Conservation (phyloP, 805 yeast species). For the Saccharomycopsis selenospora region DNA sequence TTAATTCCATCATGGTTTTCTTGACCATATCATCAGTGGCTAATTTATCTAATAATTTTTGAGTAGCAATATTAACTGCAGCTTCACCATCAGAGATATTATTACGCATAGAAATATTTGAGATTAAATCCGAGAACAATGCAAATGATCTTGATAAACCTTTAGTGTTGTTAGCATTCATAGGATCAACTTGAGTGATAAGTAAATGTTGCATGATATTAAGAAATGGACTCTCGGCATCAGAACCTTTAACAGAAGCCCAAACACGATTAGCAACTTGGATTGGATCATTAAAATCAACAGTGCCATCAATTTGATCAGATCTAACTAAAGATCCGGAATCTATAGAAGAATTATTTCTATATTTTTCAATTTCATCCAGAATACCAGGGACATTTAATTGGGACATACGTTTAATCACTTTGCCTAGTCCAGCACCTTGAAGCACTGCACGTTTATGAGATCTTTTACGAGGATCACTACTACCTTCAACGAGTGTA, state of each 20-base stretch:
- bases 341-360: constrained; percentile 17
- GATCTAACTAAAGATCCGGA: constrained; percentile 22
- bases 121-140: constrained; percentile 47
- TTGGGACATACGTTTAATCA: constrained; percentile 31
- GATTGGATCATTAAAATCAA: constrained; percentile 64
- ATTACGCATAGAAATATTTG: constrained; percentile 40
- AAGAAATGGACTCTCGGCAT: constrained; percentile 50
- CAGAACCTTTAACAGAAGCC: constrained; percentile 48
- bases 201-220: constrained; percentile 63
- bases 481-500: constrained; percentile 45
- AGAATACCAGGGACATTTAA: constrained; percentile 34
- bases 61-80: constrained; percentile 59
- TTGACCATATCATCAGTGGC: constrained; percentile 73
- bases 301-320: constrained; percentile 37
- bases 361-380: constrained; percentile 24
- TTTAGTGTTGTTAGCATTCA: constrained; percentile 38
- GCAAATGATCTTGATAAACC: constrained; percentile 46
- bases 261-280: constrained; percentile 57
- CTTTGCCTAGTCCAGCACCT: constrained; percentile 32
- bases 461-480: constrained; percentile 36
- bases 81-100: constrained; percentile 34
- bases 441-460: constrained; percentile 48
- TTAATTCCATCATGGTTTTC: constrained; percentile 49
- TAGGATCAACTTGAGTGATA: constrained; percentile 40
- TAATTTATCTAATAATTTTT: constrained; percentile 52